Evolutionary conservation across 2,329 filamentous ascomycete genomes (phyloP), one percentile per base, ranked within the genome.

Genomic region (Immersiporthe knoxdaviesiana): DNA sequence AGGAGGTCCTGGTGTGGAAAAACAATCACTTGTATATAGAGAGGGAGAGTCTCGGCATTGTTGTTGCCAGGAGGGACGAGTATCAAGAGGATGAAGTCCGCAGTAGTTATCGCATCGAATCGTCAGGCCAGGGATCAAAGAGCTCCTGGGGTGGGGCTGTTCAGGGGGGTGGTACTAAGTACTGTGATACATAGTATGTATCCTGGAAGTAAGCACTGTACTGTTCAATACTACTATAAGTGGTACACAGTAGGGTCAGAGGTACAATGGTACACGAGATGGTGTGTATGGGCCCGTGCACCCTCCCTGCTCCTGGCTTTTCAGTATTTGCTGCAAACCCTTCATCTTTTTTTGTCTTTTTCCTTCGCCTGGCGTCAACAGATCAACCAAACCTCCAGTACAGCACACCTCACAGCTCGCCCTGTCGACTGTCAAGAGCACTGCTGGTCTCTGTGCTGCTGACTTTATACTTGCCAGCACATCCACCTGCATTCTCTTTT

Each of bases 21-120:
- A 30, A n/a, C 7, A 27, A 10, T 62, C 59, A 47, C n/a, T 24
- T 7, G 59, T 44, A 50, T 30, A 63, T 27, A 30, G 37, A 39
- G 18, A 35, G 35, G 35, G 35, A 8, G 35, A 24, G 35, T n/a
- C 24, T 37, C 18, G n/a, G 27, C 32, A 16, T 47, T 35, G 41
- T 50, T 24, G 41, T 35, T 35, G 35, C 4, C 39, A 44, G 27
- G 37, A 63, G 21, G 44, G 44, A 47, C 4, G 8, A 47, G n/a
- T 16, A 63, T n/a, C 16, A 5, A n/a, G 39, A 21, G 37, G n/a
- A 37, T 12, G 21, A 32, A 16, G n/a, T n/a, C n/a, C n/a, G n/a
- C n/a, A n/a, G 44, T 47, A 47, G 59, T 41, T 60, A 62, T 62
- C 59, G 37, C 59, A 62, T 62, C 59, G 59, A n/a, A 30, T 62